Percentiles rank a stretch among this genome's conserved stretches.
Conservation (phyloP, 768 basidiomycete genomes). For the Lactarius sp. region DNA sequence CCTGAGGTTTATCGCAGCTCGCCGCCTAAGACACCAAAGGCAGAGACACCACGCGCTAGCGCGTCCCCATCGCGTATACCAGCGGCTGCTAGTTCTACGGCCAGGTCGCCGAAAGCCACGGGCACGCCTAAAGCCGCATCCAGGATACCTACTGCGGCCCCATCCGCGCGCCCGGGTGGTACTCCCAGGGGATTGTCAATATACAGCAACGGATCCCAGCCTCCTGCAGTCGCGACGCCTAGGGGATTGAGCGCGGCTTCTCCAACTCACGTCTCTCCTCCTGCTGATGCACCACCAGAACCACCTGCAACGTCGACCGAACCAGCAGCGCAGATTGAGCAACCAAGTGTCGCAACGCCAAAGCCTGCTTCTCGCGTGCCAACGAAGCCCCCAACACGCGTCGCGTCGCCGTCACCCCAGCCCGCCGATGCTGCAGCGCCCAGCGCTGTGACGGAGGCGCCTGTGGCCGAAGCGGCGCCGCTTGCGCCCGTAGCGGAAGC, state of each 20-base stretch:
- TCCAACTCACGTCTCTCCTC: background rate
- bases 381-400: conserved; percentile 13
- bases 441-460: background rate
- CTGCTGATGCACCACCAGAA: conserved; percentile 3
- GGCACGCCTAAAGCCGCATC: conserved; percentile 18
- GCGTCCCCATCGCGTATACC: conserved; percentile 11
- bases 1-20: conserved; percentile 16
- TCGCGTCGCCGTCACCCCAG: background rate
- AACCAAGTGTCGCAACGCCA: background rate
- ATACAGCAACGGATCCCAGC: conserved; percentile 17
- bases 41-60: conserved; percentile 22
- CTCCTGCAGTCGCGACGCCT: conserved; percentile 14
- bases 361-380: conserved; percentile 7
- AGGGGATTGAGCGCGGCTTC: background rate
- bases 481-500: background rate
- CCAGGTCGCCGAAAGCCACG: conserved; percentile 1
- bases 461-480: background rate
- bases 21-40: conserved; percentile 23
- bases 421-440: background rate
- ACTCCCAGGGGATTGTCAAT: conserved; percentile 22
- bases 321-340: background rate
- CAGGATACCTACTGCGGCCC: conserved; percentile 6
- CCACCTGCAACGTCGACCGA: background rate
- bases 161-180: conserved; percentile 13
- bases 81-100: conserved; percentile 1